Base-by-base conservation (phyloP, 2,329 filamentous ascomycete species). In the Cercospora sesami region DNA sequence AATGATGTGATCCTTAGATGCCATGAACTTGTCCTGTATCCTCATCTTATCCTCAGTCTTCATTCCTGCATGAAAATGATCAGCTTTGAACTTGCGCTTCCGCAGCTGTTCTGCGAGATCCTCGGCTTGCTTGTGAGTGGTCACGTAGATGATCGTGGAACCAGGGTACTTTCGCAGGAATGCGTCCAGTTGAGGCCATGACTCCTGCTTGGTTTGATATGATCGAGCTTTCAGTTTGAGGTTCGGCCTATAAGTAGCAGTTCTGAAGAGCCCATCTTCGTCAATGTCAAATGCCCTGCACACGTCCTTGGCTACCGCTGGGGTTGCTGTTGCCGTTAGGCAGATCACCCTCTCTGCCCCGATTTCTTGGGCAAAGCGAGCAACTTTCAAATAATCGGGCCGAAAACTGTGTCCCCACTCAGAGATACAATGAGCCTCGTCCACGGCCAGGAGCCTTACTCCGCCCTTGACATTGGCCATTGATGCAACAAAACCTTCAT, bases 21-120 rank as follows among this genome's bases (percentile, higher is more conserved):
- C 82, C 79, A 98, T 95, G 95, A 96, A 99, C 26, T 88, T 80
- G 67, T 86, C 86, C 78, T 98, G 94, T 3, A 94, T 86, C 5
- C 84, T 78, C 1, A 85, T 83, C 77, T 94, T 94, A 62, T 91
- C 87, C 3, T 86, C 81, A 0, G 90, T 78, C 2, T 87, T 82
- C 81, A 99, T 89, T 5, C 85, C 87, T 8, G 94, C 95, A 78
- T 99, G 95, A 76, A 97, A 99, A 79, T 96, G 90, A 42, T 88
- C 83, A 3, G 94, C 93, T 55, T 85, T 86, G 74, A 99, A 92
- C 1, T 86, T 83, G 65, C 88, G 82, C 0, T 85, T 80, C 4
- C 77, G 76, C 60, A 99, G 85, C 69, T 89, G 88, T 71, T 86
- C 78, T 0, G 95, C 93, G 65, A 97, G 87, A 16, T 86, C 86